These are phyloP conservation scores for Stagonosporopsis rhizophila DNA, from an alignment of 2,329 filamentous ascomycete genomes.

Conservation along the genomic window DNA sequence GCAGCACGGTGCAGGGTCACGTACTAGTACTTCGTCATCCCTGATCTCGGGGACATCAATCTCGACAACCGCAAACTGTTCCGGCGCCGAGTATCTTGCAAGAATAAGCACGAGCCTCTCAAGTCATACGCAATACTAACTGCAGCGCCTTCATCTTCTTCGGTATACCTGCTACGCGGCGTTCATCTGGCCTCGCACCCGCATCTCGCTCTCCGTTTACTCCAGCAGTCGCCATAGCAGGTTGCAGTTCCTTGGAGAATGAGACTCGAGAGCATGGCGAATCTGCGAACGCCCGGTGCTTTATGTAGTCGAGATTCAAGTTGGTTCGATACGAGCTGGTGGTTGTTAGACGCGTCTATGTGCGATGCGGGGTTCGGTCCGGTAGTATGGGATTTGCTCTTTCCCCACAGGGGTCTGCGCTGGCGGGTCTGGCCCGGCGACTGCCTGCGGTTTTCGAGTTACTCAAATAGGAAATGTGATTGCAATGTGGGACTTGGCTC, in stretches of 20 bases:
- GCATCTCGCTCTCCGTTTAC: background rate
- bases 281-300: background rate
- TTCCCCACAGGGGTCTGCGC: background rate
- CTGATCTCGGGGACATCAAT: conserved; percentile 28
- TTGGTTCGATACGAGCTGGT: background rate
- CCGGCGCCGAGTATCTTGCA: conserved; percentile 29
- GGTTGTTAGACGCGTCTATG: conserved; percentile 9
- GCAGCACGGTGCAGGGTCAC: no score
- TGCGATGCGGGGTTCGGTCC: conserved; percentile 3
- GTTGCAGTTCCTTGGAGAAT: background rate
- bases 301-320: background rate
- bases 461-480: background rate
- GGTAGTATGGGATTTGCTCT: background rate
- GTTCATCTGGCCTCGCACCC: background rate
- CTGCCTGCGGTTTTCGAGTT: background rate
- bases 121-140: conserved; percentile 5
- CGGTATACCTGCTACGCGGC: conserved; percentile 15
- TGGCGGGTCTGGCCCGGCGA: background rate
- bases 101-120: background rate
- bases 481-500: background rate
- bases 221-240: background rate
- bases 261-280: background rate
- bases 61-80: conserved; percentile 29
- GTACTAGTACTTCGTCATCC: conserved; percentile 34
- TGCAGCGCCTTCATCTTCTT: conserved; percentile 34